Base-by-base conservation (phyloP, 2,329 filamentous ascomycete genomes). In the Sporothrix curviconia region DNA sequence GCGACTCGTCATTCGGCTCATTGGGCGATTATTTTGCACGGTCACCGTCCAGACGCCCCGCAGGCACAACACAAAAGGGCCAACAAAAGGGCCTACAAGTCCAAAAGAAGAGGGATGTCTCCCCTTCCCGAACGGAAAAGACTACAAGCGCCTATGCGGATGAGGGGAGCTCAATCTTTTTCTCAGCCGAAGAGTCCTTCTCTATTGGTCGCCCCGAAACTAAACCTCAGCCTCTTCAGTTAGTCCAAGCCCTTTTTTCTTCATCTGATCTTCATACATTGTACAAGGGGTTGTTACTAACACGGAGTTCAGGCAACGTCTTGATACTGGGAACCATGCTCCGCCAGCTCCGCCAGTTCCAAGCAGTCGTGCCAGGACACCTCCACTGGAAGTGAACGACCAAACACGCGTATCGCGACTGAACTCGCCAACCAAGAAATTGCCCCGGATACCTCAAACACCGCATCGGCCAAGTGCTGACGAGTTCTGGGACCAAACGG, bases 401-500 rank as follows among this genome's bases (percentile, higher is more conserved):
- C n/a, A 57, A 6, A 15, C 17, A 3, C 54, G 54, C 19, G 49
- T 59, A 3, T 54, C 40, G 32, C 63, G 64, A 3, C 66, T 71
- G 7, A 56, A 67, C 36, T 71, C 69, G 7, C 69, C 70, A 7
- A 64, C 57, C 40, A 71, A 67, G 54, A 73, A 70, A 55, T 63
- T 70, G 1, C 55, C 65, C 3, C 70, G 70, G 0, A 81, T 85
- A 40, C 82, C 82, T 2, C 71, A 72, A 36, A 80, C 80, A 1
- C 79, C 80, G 3, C 76, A 84, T 58, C 70, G 74, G 25, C 76
- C 77, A 22, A 79, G 71, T 54, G 76, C 76, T 39, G 82, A 85
- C 60, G 72, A 72, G 7, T 86, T 85, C 64, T 86, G 83, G 84
- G 74, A 74, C 54, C 78, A 80, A 60, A 78, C 79, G 12, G 68